phyloP scores from a whole-genome alignment of 1,139 yeast genomes.

The Lodderomyces jiufengensis region DNA sequence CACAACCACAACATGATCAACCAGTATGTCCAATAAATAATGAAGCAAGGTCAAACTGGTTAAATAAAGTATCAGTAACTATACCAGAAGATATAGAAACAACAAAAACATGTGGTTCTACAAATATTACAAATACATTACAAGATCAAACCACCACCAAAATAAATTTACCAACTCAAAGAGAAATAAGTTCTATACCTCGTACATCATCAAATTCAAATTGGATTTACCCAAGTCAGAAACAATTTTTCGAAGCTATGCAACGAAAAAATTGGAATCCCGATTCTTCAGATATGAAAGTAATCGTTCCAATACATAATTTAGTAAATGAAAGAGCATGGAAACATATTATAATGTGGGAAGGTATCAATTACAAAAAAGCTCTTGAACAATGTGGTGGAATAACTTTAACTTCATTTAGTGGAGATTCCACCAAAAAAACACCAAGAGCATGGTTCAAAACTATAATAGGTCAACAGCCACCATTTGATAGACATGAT shows the following conservation, averaged over 20 bases:
- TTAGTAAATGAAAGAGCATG: slow-evolving; percentile 93
- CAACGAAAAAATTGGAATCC: slow-evolving; percentile 87
- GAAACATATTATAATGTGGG: slow-evolving; percentile 85
- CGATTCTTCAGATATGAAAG: slow-evolving; percentile 73
- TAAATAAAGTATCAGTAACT: slow-evolving; percentile 34
- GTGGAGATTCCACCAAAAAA: slow-evolving; percentile 79
- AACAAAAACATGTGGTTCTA: slow-evolving; percentile 43
- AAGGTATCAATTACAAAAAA: slow-evolving; percentile 55
- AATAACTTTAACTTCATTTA: slow-evolving; percentile 76
- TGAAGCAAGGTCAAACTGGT: slow-evolving; percentile 56
- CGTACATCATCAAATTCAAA: slow-evolving; percentile 60
- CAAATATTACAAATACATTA: slow-evolving; percentile 21
- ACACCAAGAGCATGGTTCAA: slow-evolving; percentile 90
- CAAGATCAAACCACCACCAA: slow-evolving; percentile 24
- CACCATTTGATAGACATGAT: slow-evolving; percentile 95
- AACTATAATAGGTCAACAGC: slow-evolving; percentile 58
- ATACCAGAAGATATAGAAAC: slow-evolving; percentile 34
- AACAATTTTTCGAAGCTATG: slow-evolving; percentile 95
- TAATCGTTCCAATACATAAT: slow-evolving; percentile 92
- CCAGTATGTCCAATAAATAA: slow-evolving; percentile 69
- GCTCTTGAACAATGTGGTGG: slow-evolving; percentile 64
- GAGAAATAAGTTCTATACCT: slow-evolving; percentile 84
- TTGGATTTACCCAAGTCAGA: slow-evolving; percentile 96
- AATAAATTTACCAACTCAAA: slow-evolving; percentile 53
- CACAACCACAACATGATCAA: slow-evolving; percentile 17